Base-by-base conservation (phyloP, 345 rosid genomes). In the Geranium rotundifolium region DNA sequence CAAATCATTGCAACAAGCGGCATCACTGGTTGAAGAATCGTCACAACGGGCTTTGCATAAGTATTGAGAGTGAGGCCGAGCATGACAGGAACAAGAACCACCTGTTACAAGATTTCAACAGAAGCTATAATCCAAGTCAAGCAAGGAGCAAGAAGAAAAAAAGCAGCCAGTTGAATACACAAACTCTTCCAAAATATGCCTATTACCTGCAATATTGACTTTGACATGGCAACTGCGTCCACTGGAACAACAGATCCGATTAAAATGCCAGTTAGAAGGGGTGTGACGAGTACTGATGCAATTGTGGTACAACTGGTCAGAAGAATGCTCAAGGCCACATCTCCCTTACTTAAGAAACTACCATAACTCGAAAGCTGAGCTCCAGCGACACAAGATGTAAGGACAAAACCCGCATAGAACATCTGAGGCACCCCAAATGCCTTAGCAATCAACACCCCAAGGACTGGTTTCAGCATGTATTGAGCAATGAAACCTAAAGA, bases 161-260 rank as follows among this genome's bases (percentile, higher is more conserved):
- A 23, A 23, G 1, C 27, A 23, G 27, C 27, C 27, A 2, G 27
- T 23, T 23, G 27, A 23, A 23, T 23, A 23, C 27, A 23, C 27
- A 23, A 23, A 23, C 27, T 23, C 27, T 23, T 23, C 27, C 27
- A 23, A 23, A 23, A 23, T 23, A 55, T 62, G 29, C 55, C 37
- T 19, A 49, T 71, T 76, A 91, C 98, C 91, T 92, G 96, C 72
- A 92, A 73, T 69, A 92, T 92, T 46, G 96, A 89, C 80, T 80
- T 92, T 8, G 98, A 84, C 96, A 92, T 92, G 17, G 98, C 98
- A 58, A 87, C 31, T n/a, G 91, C 91, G 76, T 92, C 90, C 66
- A 92, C 98, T 0, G 96, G 98, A 65, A 92, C 88, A 61, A 92
- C 93, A 17, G 96, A 84, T 27, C 98, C 98, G 46, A 91, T 91